These are phyloP conservation scores for Moesziomyces sp. DNA, from an alignment of 1,284 basidiomycete species.

Conservation along the genomic window DNA sequence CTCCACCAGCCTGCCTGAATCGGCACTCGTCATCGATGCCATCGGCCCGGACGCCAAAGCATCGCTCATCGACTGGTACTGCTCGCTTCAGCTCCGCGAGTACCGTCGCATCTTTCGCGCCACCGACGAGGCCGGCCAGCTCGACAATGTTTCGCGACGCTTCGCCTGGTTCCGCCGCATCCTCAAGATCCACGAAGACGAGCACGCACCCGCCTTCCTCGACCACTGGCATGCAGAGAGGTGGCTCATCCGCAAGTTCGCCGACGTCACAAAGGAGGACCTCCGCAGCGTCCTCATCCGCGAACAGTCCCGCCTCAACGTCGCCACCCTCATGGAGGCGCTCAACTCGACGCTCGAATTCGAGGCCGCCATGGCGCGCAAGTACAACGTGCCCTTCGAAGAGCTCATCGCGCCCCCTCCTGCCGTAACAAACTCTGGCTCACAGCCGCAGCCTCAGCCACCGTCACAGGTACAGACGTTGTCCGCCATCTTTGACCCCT, in stretches of 20 bases:
- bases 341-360: conserved; percentile 64
- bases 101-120: conserved; percentile 90
- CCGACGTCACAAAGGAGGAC: conserved; percentile 65
- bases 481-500: conserved; percentile 86
- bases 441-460: conserved; percentile 7
- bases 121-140: conserved; percentile 79
- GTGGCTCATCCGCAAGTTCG: conserved; percentile 57
- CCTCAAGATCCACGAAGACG: conserved; percentile 86
- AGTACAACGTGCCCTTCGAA: conserved; percentile 50
- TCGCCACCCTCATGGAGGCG: conserved; percentile 59
- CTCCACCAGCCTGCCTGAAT: conserved; percentile 56
- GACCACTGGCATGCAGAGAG: conserved; percentile 58
- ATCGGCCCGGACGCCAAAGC: conserved; percentile 64
- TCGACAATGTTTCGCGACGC: conserved; percentile 91
- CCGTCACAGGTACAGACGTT: conserved; percentile 53
- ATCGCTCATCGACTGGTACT: conserved; percentile 88
- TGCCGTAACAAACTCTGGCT: not conserved
- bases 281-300: conserved; percentile 61
- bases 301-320: conserved; percentile 56
- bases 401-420: conserved; percentile 32
- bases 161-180: conserved; percentile 96
- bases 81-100: conserved; percentile 89
- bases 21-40: conserved; percentile 62
- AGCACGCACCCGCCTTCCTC: conserved; percentile 71
- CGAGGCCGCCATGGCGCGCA: conserved; percentile 52